These are phyloP conservation scores for Prunus persica DNA, from an alignment of 306 rosid genomes.

Conservation along the genomic window DNA sequence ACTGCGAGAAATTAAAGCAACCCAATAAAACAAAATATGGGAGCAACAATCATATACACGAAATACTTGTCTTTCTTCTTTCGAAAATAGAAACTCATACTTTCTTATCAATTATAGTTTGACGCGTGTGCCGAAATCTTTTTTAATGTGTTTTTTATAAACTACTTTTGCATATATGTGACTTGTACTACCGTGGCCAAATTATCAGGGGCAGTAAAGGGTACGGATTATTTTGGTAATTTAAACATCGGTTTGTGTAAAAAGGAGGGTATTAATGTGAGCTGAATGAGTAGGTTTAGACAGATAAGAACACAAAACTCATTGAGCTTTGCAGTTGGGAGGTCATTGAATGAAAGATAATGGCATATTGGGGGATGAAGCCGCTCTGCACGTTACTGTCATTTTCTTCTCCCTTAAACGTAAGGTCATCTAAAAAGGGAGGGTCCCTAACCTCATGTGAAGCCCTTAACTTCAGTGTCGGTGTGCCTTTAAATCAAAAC, in stretches of 20 bases:
- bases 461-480: conserved; percentile 50
- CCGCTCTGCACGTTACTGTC: conserved; percentile 43
- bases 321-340: conserved; percentile 49
- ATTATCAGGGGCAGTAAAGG: not conserved
- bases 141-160: not conserved
- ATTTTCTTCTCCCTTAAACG: conserved; percentile 19
- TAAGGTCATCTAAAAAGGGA: not conserved
- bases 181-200: not conserved
- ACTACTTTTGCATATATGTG: not conserved
- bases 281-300: conserved; percentile 49
- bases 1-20: conserved; percentile 3
- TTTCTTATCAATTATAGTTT: no score
- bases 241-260: not conserved
- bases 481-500: conserved; percentile 16
- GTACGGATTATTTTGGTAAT: not conserved
- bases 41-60: not conserved
- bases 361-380: conserved; percentile 13
- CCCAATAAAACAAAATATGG: not conserved
- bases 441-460: conserved; percentile 64
- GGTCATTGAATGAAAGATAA: conserved; percentile 45
- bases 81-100: no score
- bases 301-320: conserved; percentile 20
- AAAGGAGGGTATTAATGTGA: conserved; percentile 43
- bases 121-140: no score
- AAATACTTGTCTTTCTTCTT: no score